Percentiles rank a stretch among this genome's conserved stretches.
Conservation (phyloP, 2,329 filamentous ascomycete genomes). For the Dothideomycetidae sp. region DNA sequence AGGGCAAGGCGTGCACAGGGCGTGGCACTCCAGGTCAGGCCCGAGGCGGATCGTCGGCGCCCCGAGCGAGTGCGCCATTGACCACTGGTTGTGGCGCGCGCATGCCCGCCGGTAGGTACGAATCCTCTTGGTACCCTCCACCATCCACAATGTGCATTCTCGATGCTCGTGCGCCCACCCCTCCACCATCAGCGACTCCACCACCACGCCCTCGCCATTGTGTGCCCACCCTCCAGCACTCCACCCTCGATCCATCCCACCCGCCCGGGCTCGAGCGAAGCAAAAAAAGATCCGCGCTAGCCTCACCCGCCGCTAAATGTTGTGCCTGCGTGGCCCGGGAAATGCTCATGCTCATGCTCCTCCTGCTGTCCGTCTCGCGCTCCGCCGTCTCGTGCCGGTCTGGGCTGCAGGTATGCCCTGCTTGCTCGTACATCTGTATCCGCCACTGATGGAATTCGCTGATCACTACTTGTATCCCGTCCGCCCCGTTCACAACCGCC, state of each 20-base stretch:
- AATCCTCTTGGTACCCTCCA: neutral
- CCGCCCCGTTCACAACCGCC: slow-evolving; percentile 14
- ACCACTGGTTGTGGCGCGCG: too few relatives aligned
- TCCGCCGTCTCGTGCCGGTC: too few relatives aligned
- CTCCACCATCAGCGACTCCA: too few relatives aligned
- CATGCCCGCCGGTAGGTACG: neutral
- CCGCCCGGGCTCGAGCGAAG: neutral
- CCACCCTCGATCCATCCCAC: too few relatives aligned
- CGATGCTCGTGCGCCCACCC: neutral
- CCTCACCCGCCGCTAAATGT: slow-evolving; percentile 9
- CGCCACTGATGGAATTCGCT: slow-evolving; percentile 10
- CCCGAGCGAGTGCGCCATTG: too few relatives aligned
- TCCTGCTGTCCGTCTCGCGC: too few relatives aligned
- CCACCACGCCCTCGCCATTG: too few relatives aligned
- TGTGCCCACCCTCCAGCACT: neutral
- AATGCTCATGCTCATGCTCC: too few relatives aligned
- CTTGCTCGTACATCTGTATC: slow-evolving; percentile 12
- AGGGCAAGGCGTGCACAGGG: too few relatives aligned
- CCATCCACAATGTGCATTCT: neutral
- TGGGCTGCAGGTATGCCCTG: neutral
- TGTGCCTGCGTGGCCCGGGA: slow-evolving; percentile 9
- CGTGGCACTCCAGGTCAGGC: too few relatives aligned
- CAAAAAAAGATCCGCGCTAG: slow-evolving; percentile 4
- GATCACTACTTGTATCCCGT: slow-evolving; percentile 17
- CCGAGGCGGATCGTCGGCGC: too few relatives aligned